Evolutionary conservation across 129 eudicot genomes (phyloP).

Genomic region (Centrapalus pauciflorus): DNA sequence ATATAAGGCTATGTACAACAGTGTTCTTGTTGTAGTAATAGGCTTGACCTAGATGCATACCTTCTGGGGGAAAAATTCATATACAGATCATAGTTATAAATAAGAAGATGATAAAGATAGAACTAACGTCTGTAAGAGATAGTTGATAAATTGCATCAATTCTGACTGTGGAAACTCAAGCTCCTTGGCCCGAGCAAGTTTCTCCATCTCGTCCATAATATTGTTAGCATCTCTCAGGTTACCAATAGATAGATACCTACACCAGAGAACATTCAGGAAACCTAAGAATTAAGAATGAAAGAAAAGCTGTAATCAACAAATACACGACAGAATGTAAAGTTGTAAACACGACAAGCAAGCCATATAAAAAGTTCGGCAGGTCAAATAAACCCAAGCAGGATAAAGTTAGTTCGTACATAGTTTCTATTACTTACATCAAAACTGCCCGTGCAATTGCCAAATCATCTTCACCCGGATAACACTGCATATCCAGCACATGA

Average conservation of each 20-base stretch:
- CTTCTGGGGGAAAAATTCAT: no score
- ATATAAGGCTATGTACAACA: no score
- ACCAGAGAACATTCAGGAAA: background rate
- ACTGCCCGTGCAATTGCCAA: constrained; percentile 93
- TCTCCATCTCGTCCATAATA: constrained; percentile 73
- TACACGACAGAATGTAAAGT: no score
- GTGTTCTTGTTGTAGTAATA: no score
- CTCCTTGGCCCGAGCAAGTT: constrained; percentile 47
- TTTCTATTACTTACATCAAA: constrained; percentile 52
- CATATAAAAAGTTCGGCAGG: no score
- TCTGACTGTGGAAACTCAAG: constrained; percentile 66
- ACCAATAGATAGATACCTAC: constrained; percentile 80
- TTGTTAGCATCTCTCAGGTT: constrained; percentile 86
- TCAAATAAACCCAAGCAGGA: background rate
- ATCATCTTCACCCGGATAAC: constrained; percentile 99
- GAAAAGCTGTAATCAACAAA: background rate
- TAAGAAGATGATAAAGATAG: background rate
- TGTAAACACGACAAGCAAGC: no score
- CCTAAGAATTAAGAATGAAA: background rate
- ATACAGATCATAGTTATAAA: background rate
- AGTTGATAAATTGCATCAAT: constrained; percentile 59
- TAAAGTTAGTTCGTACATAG: background rate
- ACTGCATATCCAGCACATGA: constrained; percentile 44
- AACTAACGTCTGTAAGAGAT: constrained; percentile 82
- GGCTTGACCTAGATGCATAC: no score